Conservation (phyloP, 2,329 filamentous ascomycete genomes). For the Drechslerella coelobrocha region DNA sequence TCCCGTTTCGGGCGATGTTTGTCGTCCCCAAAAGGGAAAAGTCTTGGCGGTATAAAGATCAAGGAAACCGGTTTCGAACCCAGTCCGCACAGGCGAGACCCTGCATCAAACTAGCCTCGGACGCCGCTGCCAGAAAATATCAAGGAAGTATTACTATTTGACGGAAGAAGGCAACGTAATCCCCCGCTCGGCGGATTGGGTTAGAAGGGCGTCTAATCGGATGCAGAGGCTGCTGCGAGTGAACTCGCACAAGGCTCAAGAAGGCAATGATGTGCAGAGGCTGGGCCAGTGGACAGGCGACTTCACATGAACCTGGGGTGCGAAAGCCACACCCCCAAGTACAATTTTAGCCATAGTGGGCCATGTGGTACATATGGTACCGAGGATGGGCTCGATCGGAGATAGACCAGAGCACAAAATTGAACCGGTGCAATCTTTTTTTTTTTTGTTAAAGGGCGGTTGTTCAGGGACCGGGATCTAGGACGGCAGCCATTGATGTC, state of each 20-base stretch:
- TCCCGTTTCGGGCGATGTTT: slow-evolving; percentile 29
- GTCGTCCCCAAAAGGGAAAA: slow-evolving; percentile 10
- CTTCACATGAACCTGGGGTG: background rate
- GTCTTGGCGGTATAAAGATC: slow-evolving; percentile 46
- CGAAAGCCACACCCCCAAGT: background rate
- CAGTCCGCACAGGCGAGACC: slow-evolving; percentile 36
- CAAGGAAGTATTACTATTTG: slow-evolving; percentile 8
- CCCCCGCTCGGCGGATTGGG: slow-evolving; percentile 6
- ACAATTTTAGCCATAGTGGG: background rate
- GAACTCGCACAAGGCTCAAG: background rate
- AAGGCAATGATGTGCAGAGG: slow-evolving; percentile 20
- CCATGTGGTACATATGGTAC: background rate
- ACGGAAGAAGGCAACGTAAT: slow-evolving; percentile 24
- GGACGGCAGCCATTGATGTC: slow-evolving; percentile 41
- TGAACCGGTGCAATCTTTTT: too few relatives aligned
- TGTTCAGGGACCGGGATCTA: slow-evolving; percentile 2
- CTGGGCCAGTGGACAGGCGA: background rate
- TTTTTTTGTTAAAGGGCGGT: too few relatives aligned
- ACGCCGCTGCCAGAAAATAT: slow-evolving; percentile 13
- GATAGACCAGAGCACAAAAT: background rate
- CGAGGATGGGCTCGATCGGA: background rate
- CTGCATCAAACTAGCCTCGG: slow-evolving; percentile 40
- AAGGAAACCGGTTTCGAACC: slow-evolving; percentile 33
- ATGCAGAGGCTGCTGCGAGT: slow-evolving; percentile 1
- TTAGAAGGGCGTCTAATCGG: slow-evolving; percentile 11